Evolutionary conservation across 1,284 basidiomycete species (phyloP).

Genomic region (Microbotryum saponariae): DNA sequence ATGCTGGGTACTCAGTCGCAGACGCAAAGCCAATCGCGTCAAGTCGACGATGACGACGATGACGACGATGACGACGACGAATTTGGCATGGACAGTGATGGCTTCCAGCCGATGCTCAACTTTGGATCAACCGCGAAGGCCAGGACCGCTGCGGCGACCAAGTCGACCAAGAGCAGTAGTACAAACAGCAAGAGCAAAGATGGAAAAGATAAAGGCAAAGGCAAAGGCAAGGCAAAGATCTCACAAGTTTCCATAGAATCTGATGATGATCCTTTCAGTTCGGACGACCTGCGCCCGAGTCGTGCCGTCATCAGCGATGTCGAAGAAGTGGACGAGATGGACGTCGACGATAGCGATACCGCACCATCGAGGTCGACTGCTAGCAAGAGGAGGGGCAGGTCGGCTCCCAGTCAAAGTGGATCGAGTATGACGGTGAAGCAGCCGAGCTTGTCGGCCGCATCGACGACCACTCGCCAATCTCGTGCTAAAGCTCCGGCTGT

Average conservation of each 20-base stretch:
- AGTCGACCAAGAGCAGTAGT: neutral
- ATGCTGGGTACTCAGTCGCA: conserved; percentile 2
- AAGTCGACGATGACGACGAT: neutral
- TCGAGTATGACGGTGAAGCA: conserved; percentile 1
- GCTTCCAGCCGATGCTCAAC: conserved; percentile 8
- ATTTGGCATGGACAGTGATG: neutral
- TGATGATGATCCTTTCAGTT: conserved; percentile 3
- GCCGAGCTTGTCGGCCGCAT: neutral
- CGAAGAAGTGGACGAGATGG: conserved; percentile 8
- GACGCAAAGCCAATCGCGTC: neutral
- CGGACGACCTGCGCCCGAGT: neutral
- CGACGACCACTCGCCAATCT: neutral
- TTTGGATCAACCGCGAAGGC: conserved; percentile 1
- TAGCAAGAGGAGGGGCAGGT: no score
- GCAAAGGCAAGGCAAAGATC: conserved; percentile 17
- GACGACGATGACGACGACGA: neutral
- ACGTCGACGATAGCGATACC: conserved; percentile 3
- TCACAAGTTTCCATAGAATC: conserved; percentile 17
- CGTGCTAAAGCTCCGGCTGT: neutral
- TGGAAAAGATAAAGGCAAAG: neutral
- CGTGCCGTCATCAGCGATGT: neutral
- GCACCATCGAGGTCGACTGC: conserved; percentile 8
- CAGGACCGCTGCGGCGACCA: neutral
- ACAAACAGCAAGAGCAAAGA: neutral
- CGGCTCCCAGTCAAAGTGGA: conserved; percentile 3